A percentile compares a stretch with the other conserved stretches of the same genome.
Evolutionary conservation across 2,329 filamentous ascomycete species (phyloP).

Genomic region (Phoma herbarum): DNA sequence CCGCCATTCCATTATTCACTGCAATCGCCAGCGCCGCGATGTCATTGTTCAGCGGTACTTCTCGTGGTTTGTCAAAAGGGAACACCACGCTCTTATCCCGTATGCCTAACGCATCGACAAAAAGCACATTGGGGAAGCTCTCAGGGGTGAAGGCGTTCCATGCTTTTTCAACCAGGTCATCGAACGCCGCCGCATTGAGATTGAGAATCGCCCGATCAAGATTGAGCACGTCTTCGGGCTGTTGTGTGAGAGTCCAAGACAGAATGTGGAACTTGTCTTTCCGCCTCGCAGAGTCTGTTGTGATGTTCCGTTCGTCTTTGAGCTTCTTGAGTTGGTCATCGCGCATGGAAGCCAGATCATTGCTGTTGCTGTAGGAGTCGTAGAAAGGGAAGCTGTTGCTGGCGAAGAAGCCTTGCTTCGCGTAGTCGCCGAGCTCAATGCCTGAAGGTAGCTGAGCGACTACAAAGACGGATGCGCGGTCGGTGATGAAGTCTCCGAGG

Average conservation of each 20-base stretch:
- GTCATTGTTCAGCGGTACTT: slow-evolving; percentile 37
- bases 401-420: slow-evolving; percentile 49
- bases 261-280: slow-evolving; percentile 49
- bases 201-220: slow-evolving; percentile 48
- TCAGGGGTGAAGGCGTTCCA: slow-evolving; percentile 48
- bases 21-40: slow-evolving; percentile 48
- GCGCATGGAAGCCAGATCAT: slow-evolving; percentile 43
- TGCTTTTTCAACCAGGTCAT: slow-evolving; percentile 44
- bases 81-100: slow-evolving; percentile 45
- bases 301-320: slow-evolving; percentile 40
- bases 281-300: slow-evolving; percentile 28
- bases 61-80: slow-evolving; percentile 39
- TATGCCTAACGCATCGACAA: slow-evolving; percentile 46
- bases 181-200: slow-evolving; percentile 40
- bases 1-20: slow-evolving; percentile 48
- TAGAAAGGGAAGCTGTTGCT: slow-evolving; percentile 46
- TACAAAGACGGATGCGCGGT: slow-evolving; percentile 49
- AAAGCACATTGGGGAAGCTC: slow-evolving; percentile 49
- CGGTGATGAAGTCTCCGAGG: slow-evolving; percentile 50
- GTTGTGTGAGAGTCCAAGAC: slow-evolving; percentile 51
- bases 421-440: slow-evolving; percentile 42
- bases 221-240: slow-evolving; percentile 45
- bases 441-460: slow-evolving; percentile 43
- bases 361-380: slow-evolving; percentile 50
- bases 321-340: slow-evolving; percentile 52